Evolutionary conservation across 257 asterid genomes (phyloP).

Genomic region (Linderniella brevidens): DNA sequence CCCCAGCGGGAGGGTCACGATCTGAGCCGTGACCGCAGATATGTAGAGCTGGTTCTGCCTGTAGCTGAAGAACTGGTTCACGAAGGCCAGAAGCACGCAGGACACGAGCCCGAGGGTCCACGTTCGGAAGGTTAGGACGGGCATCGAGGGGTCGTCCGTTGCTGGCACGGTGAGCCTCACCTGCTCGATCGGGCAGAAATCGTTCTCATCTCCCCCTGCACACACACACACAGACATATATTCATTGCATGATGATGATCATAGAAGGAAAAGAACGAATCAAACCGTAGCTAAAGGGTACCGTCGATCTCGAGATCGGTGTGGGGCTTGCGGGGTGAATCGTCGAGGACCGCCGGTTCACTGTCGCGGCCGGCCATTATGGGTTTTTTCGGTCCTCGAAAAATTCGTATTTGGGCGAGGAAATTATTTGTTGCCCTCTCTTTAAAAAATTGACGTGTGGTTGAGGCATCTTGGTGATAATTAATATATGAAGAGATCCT

Average conservation of each 20-base stretch:
- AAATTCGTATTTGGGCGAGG: too few species aligned
- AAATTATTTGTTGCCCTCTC: too few species aligned
- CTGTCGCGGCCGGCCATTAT: slow-evolving; percentile 11
- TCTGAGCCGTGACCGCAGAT: slow-evolving; percentile 27
- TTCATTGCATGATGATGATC: too few species aligned
- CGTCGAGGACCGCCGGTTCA: slow-evolving; percentile 4
- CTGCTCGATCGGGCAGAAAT: slow-evolving; percentile 46
- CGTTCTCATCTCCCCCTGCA: slow-evolving; percentile 16
- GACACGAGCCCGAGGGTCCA: slow-evolving; percentile 44
- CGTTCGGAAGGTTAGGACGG: slow-evolving; percentile 38
- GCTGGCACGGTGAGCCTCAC: slow-evolving; percentile 47
- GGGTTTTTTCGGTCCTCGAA: too few species aligned
- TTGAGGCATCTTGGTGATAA: too few species aligned
- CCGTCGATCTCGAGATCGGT: slow-evolving; percentile 9
- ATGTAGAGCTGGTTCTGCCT: slow-evolving; percentile 26
- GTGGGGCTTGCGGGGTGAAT: slow-evolving; percentile 11
- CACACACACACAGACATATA: not conserved
- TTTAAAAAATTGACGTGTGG: too few species aligned
- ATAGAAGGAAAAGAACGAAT: not conserved
- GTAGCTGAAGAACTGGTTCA: slow-evolving; percentile 41
- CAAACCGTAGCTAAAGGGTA: too few species aligned
- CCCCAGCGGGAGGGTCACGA: slow-evolving; percentile 40
- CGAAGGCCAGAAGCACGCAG: slow-evolving; percentile 29
- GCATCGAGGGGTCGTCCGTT: slow-evolving; percentile 29
- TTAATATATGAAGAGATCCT: too few species aligned